These are phyloP conservation scores for Colletotrichum acutatum DNA, from an alignment of 2,329 filamentous ascomycete species.

Conservation along the genomic window DNA sequence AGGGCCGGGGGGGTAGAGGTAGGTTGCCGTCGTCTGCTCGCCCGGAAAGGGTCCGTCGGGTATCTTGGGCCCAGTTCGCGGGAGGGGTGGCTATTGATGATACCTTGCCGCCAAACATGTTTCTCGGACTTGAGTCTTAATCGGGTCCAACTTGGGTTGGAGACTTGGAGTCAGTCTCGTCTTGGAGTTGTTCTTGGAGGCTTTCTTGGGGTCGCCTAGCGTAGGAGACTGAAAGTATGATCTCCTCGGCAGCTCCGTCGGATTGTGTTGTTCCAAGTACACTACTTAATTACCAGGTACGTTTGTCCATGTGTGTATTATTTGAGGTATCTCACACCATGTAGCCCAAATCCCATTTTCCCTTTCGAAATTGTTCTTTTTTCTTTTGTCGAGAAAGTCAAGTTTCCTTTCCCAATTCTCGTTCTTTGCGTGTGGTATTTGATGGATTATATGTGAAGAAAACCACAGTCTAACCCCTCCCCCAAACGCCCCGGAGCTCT, in stretches of 20 bases:
- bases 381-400: neutral
- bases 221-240: neutral
- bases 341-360: neutral
- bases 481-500: constrained; percentile 31
- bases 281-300: neutral
- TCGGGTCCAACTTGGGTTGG: neutral
- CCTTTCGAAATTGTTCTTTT: neutral
- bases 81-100: neutral
- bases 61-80: neutral
- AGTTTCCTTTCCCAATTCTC: neutral
- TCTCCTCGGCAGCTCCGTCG: neutral
- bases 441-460: neutral
- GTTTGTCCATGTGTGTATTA: neutral
- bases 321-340: neutral
- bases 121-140: neutral
- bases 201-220: neutral
- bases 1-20: too few relatives aligned
- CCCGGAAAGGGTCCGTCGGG: neutral
- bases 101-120: neutral
- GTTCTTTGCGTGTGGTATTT: neutral
- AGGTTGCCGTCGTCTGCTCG: neutral
- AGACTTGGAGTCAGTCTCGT: too few relatives aligned
- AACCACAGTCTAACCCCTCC: constrained; percentile 2
- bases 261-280: neutral
- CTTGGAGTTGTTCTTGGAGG: too few relatives aligned